These are phyloP conservation scores for Camellia granthamiana DNA, from an alignment of 148 eudicot species.

Conservation along the genomic window DNA sequence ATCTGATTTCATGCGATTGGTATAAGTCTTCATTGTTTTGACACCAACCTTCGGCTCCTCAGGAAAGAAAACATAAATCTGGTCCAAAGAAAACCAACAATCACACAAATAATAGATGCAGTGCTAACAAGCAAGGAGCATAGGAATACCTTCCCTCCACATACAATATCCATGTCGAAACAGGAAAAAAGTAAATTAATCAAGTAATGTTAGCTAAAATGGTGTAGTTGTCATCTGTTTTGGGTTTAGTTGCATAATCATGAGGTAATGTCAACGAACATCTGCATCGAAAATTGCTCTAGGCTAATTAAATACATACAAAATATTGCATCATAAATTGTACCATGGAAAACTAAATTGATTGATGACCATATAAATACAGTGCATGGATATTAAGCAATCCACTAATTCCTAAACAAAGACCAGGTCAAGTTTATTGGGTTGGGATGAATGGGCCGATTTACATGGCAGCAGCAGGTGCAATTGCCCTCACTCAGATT, in stretches of 20 bases:
- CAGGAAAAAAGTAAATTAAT: background rate
- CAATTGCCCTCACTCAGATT: too few species aligned
- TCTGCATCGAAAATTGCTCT: background rate
- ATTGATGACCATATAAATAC: background rate
- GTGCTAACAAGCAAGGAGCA: background rate
- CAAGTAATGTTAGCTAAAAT: background rate
- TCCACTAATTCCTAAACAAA: background rate
- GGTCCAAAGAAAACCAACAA: slow-evolving; percentile 19
- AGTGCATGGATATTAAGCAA: background rate
- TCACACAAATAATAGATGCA: background rate
- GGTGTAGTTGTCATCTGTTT: background rate
- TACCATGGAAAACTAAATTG: background rate
- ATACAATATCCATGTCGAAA: background rate
- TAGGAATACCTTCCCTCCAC: background rate
- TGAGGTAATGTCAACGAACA: background rate
- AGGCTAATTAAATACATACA: background rate
- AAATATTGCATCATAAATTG: background rate
- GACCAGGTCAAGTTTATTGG: too few species aligned
- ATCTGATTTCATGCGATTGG: slow-evolving; percentile 75
- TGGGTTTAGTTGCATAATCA: background rate
- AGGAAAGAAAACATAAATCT: slow-evolving; percentile 83
- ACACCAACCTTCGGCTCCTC: slow-evolving; percentile 89
- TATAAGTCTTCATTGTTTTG: slow-evolving; percentile 75
- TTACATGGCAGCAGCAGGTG: too few species aligned
- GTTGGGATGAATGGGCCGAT: background rate